These are phyloP conservation scores for Harringtonia lauricola DNA, from an alignment of 2,329 filamentous ascomycete genomes.

Conservation along the genomic window DNA sequence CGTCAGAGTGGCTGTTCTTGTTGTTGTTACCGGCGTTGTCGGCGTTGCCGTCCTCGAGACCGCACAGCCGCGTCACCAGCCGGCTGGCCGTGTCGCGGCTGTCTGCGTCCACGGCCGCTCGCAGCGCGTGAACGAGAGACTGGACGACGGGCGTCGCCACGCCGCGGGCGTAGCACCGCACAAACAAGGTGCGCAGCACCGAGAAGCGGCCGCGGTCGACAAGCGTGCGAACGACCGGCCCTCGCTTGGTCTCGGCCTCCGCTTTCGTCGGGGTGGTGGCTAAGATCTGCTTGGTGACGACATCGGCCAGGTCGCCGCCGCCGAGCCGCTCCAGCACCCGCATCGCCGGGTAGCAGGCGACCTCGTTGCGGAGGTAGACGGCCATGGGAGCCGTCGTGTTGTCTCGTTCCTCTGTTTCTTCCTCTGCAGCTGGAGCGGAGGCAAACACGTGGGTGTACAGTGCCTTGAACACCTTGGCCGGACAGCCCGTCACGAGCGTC, in stretches of 20 bases:
- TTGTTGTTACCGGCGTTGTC: conserved; percentile 15
- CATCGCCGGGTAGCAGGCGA: conserved; percentile 79
- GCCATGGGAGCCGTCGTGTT: conserved; percentile 37
- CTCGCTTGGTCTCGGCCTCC: conserved; percentile 63
- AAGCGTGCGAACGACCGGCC: conserved; percentile 61
- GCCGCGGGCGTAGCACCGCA: conserved; percentile 61
- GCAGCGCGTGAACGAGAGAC: conserved; percentile 38
- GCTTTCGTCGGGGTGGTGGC: conserved; percentile 62
- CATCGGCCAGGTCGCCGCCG: conserved; percentile 72
- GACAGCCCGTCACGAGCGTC: conserved; percentile 67
- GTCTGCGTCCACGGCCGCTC: conserved; percentile 19
- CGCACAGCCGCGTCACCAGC: conserved; percentile 38
- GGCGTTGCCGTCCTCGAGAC: conserved; percentile 20
- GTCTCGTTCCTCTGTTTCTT: not conserved
- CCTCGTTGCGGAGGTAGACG: conserved; percentile 76
- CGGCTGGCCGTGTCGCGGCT: conserved; percentile 25
- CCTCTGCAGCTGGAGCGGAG: conserved; percentile 15
- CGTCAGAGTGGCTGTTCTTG: conserved; percentile 8
- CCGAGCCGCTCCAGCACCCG: conserved; percentile 72
- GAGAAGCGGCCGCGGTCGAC: conserved; percentile 66
- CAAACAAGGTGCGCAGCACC: conserved; percentile 71
- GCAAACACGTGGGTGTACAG: conserved; percentile 74
- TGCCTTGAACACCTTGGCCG: conserved; percentile 83
- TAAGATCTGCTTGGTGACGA: conserved; percentile 57
- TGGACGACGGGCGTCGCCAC: conserved; percentile 32